Evolutionary conservation across 306 rosid species (phyloP).

Genomic region (Spatholobus suberectus): DNA sequence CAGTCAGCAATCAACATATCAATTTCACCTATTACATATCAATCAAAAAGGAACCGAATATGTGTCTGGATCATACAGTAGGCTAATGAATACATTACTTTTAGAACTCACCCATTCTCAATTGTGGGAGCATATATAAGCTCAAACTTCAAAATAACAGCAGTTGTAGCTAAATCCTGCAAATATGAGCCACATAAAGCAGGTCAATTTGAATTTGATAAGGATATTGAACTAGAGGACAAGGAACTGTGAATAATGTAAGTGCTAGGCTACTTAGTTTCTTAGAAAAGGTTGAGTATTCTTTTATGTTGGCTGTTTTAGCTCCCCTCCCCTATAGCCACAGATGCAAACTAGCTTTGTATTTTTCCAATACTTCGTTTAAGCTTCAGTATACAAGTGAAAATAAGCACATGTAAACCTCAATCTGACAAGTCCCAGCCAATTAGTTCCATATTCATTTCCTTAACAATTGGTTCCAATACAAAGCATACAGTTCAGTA

Average conservation of each 20-base stretch:
- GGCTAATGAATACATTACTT: conserved; percentile 29
- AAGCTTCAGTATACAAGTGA: neutral
- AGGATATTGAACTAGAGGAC: conserved; percentile 11
- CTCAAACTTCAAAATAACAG: conserved; percentile 91
- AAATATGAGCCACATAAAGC: conserved; percentile 42
- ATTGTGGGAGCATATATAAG: conserved; percentile 74
- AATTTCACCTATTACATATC: conserved; percentile 41
- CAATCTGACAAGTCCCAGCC: neutral
- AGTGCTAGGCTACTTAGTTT: neutral
- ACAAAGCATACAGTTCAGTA: neutral
- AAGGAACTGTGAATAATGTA: neutral
- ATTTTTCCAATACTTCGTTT: neutral
- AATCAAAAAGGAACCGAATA: conserved; percentile 25
- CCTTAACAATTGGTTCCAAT: neutral
- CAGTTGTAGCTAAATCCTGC: conserved; percentile 73
- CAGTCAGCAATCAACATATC: conserved; percentile 43
- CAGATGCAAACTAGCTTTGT: neutral
- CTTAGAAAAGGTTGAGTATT: neutral
- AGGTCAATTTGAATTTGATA: conserved; percentile 3
- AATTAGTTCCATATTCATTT: neutral
- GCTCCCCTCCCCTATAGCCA: conserved; percentile 14
- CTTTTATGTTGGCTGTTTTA: neutral
- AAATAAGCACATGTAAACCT: conserved; percentile 12
- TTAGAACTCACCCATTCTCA: conserved; percentile 66
- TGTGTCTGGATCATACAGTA: conserved; percentile 1